Evolutionary conservation across 163 green algal species (phyloP).

Genomic region (Scenedesmus sp.): DNA sequence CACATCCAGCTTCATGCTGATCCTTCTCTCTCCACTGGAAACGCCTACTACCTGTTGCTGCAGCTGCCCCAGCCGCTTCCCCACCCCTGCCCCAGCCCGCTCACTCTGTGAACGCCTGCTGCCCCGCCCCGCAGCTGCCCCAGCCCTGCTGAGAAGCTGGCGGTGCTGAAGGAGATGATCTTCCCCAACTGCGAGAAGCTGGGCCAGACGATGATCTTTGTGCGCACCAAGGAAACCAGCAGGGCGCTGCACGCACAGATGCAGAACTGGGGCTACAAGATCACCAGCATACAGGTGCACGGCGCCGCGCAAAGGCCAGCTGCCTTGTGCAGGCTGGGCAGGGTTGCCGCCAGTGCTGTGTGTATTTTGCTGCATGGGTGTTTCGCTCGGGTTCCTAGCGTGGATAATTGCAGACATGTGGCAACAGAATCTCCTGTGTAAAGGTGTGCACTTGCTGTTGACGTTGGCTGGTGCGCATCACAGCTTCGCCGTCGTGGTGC

Average conservation of each 20-base stretch:
- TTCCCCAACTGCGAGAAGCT: constrained; percentile 97
- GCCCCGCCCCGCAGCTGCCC: constrained; percentile 80
- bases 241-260: constrained; percentile 83
- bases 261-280: constrained; percentile 93
- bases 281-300: constrained; percentile 88
- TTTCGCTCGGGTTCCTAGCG: too few species aligned
- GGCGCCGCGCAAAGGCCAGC: not conserved
- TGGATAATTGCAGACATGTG: constrained; percentile 80
- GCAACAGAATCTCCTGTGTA: constrained; percentile 96
- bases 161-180: constrained; percentile 96
- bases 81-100: too few species aligned
- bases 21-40: too few species aligned
- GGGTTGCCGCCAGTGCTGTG: not conserved
- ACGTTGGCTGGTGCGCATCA: not conserved
- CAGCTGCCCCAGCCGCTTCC: not conserved
- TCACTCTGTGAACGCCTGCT: too few species aligned
- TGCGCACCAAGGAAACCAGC: constrained; percentile 86
- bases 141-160: constrained; percentile 82
- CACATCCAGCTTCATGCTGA: too few species aligned
- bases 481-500: not conserved
- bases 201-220: constrained; percentile 99
- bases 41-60: not conserved
- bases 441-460: constrained; percentile 44
- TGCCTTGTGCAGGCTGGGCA: not conserved
- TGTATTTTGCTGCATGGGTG: not conserved